A percentile compares a stretch with the other conserved stretches of the same genome.
phyloP scores from a whole-genome alignment of 495 filamentous ascomycete species.

The Staphylotrichum longicolle region DNA sequence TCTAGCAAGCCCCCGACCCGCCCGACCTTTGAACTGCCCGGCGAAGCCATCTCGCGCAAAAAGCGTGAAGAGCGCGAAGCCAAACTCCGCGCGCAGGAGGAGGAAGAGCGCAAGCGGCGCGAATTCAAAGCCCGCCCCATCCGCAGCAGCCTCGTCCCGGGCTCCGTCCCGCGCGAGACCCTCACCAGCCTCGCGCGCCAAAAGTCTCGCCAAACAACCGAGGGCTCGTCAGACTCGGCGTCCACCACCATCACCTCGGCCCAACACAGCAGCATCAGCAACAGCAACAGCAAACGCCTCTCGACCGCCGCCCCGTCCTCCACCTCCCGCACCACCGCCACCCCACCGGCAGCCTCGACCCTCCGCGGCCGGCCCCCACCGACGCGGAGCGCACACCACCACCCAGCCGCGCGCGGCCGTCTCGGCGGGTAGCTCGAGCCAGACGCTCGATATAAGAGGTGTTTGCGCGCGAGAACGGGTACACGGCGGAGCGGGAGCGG shows the following conservation, averaged over 20 bases:
- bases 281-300: conserved; percentile 22
- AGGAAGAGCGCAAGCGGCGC: conserved; percentile 55
- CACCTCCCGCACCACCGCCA: not conserved
- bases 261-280: too few species aligned
- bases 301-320: conserved; percentile 12
- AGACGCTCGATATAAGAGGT: conserved; percentile 48
- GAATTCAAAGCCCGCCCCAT: conserved; percentile 65
- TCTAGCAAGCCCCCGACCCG: conserved; percentile 60
- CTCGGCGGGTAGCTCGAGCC: conserved; percentile 35
- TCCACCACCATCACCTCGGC: conserved; percentile 11
- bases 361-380: conserved; percentile 20
- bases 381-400: not conserved
- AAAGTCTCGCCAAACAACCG: conserved; percentile 25
- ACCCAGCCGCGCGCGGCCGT: conserved; percentile 30
- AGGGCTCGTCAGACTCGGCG: conserved; percentile 20
- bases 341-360: not conserved
- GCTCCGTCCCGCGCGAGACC: conserved; percentile 50
- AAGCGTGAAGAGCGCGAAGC: conserved; percentile 67
- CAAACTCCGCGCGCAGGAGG: conserved; percentile 57
- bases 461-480: conserved; percentile 55
- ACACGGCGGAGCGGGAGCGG: conserved; percentile 48
- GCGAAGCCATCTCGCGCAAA: conserved; percentile 68
- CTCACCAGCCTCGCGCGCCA: conserved; percentile 57
- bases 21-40: conserved; percentile 67
- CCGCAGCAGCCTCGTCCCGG: conserved; percentile 42